Evolutionary conservation across 495 filamentous ascomycete species (phyloP).

Genomic region (Neurospora discreta): DNA sequence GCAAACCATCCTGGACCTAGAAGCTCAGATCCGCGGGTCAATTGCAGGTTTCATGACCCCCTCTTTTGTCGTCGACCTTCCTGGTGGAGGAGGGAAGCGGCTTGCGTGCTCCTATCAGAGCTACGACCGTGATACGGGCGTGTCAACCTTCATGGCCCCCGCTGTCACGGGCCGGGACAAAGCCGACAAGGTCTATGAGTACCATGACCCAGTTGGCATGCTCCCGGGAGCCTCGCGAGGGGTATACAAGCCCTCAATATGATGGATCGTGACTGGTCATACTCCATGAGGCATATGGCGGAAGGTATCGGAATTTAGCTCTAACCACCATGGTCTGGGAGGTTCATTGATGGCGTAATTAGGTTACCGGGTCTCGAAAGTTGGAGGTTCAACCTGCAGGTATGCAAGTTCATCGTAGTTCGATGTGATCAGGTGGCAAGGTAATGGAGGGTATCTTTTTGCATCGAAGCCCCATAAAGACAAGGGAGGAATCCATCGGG

Average conservation of each 20-base stretch:
- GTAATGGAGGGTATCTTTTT: background rate
- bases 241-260: background rate
- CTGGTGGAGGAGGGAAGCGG: constrained; percentile 50
- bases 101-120: constrained; percentile 37
- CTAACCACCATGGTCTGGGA: background rate
- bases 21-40: constrained; percentile 41
- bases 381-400: background rate
- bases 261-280: background rate
- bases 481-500: background rate
- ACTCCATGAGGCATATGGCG: background rate
- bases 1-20: constrained; percentile 42
- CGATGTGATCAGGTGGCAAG: background rate
- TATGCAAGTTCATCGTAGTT: background rate
- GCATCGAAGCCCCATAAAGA: background rate
- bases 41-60: constrained; percentile 51
- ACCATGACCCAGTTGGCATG: constrained; percentile 40
- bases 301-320: background rate
- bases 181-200: constrained; percentile 40
- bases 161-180: constrained; percentile 34
- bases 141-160: constrained; percentile 42
- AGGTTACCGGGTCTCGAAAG: background rate
- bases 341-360: background rate
- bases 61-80: constrained; percentile 49
- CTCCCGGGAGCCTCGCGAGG: background rate
- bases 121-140: constrained; percentile 40